phyloP scores from a whole-genome alignment of 306 rosid species.

The Castanea mollissima region DNA sequence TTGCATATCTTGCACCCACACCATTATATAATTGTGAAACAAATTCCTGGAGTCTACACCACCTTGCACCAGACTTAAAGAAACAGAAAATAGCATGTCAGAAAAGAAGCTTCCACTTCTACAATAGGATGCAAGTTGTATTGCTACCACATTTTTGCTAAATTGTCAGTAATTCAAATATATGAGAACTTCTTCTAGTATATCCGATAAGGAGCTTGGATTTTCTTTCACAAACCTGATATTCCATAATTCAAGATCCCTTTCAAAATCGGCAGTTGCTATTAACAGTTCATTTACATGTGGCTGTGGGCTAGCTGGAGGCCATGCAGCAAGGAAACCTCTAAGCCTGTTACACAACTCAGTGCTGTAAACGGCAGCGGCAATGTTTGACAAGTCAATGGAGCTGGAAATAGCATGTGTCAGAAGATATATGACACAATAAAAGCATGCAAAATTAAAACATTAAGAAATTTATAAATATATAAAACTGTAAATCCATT shows the following conservation, averaged over 20 bases:
- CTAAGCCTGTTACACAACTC: constrained; percentile 80
- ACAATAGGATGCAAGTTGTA: not conserved
- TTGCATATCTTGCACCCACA: constrained; percentile 97
- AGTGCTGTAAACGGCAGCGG: constrained; percentile 87
- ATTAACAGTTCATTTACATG: constrained; percentile 82
- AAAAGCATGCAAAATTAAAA: not conserved
- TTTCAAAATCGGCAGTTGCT: constrained; percentile 86
- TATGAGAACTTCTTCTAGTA: not conserved
- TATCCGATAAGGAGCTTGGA: not conserved
- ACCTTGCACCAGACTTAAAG: constrained; percentile 68
- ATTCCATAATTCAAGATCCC: constrained; percentile 83
- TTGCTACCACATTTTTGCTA: not conserved
- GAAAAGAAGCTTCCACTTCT: constrained; percentile 13
- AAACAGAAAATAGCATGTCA: constrained; percentile 28
- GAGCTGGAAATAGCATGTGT: constrained; percentile 64
- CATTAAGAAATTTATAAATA: not conserved
- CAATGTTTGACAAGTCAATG: constrained; percentile 77
- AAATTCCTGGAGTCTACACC: constrained; percentile 77
- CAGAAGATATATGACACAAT: constrained; percentile 29
- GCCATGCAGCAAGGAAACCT: constrained; percentile 82
- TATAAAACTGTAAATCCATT: not conserved
- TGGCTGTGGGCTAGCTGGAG: constrained; percentile 83
- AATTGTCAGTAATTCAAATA: not conserved
- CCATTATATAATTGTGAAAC: constrained; percentile 83
- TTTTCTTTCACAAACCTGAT: constrained; percentile 60